Percentiles rank a stretch among this genome's conserved stretches.
Conservation (phyloP, 1,284 basidiomycete genomes). For the Vanrija sp. region DNA sequence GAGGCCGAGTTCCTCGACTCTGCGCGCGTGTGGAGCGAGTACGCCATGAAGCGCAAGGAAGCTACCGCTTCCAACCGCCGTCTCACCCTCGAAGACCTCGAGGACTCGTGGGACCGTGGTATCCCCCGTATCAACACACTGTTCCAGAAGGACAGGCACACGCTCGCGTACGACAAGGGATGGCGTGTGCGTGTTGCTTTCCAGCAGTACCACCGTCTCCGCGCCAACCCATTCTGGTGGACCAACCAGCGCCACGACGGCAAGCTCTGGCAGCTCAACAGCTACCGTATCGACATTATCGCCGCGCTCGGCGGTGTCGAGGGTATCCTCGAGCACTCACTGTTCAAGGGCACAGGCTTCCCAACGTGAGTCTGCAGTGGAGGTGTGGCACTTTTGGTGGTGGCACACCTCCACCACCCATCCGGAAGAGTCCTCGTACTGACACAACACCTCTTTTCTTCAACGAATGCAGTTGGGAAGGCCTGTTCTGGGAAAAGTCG, state of each 20-base stretch:
- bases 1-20: conserved; percentile 98
- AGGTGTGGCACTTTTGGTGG: background rate
- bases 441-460: background rate
- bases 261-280: conserved; percentile 96
- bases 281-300: conserved; percentile 98
- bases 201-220: conserved; percentile 86
- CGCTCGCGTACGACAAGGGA: conserved; percentile 94
- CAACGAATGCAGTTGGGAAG: conserved; percentile 38
- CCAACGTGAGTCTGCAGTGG: conserved; percentile 43
- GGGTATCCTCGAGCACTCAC: conserved; percentile 91
- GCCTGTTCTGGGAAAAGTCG: conserved; percentile 94
- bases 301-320: conserved; percentile 84
- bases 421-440: background rate
- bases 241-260: conserved; percentile 97
- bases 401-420: background rate
- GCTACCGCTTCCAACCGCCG: conserved; percentile 96
- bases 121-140: conserved; percentile 61
- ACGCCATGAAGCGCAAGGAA: conserved; percentile 99
- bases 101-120: conserved; percentile 95
- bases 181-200: conserved; percentile 93
- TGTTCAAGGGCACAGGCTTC: conserved; percentile 92
- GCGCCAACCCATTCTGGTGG: conserved; percentile 95
- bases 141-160: conserved; percentile 89
- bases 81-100: conserved; percentile 91
- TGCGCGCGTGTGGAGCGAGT: conserved; percentile 98